These are phyloP conservation scores for Neophaeococcomyces mojaviensis DNA, from an alignment of 2,329 filamentous ascomycete genomes.

Conservation along the genomic window DNA sequence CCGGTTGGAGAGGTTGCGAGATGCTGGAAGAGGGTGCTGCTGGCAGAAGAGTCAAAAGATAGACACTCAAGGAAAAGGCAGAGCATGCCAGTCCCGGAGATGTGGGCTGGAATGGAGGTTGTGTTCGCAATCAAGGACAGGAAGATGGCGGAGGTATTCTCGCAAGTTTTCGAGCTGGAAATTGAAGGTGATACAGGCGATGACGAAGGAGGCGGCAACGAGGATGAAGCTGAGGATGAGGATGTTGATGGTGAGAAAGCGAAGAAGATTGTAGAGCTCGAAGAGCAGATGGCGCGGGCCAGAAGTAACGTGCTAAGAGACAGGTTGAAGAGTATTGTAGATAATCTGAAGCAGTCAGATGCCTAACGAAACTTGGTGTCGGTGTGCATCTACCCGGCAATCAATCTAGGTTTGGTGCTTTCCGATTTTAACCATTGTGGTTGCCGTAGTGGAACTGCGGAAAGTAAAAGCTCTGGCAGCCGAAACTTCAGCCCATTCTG, in stretches of 20 bases:
- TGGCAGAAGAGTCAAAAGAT: neutral
- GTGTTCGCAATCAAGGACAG: conserved; percentile 11
- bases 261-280: conserved; percentile 8
- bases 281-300: conserved; percentile 6
- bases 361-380: no score
- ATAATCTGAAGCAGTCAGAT: neutral
- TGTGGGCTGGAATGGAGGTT: conserved; percentile 6
- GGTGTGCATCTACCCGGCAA: no score
- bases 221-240: conserved; percentile 3
- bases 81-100: neutral
- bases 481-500: no score
- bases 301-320: neutral
- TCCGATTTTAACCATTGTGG: no score
- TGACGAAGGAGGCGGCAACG: neutral
- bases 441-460: no score
- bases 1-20: conserved; percentile 11
- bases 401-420: no score
- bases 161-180: conserved; percentile 1
- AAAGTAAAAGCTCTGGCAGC: no score
- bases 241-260: neutral
- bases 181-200: neutral
- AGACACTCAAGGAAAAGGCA: neutral
- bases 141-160: conserved; percentile 6
- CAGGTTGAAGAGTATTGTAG: neutral
- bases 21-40: conserved; percentile 7